These are phyloP conservation scores for Trypanosomatidae sp. DNA, from an alignment of 208 protist genomes.

Conservation along the genomic window DNA sequence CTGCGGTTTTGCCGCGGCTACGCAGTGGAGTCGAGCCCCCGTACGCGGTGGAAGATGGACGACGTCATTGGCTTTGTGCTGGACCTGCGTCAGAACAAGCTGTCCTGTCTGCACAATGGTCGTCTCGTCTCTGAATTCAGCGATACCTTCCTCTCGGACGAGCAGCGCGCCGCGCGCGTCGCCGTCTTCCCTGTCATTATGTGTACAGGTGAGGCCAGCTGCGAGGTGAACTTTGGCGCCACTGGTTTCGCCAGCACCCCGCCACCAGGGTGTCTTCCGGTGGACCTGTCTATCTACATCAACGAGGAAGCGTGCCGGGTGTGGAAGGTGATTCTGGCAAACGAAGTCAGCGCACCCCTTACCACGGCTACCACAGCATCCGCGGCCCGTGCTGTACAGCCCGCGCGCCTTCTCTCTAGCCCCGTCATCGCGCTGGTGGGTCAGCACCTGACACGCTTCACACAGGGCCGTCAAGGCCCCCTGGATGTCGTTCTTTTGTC, in stretches of 20 bases:
- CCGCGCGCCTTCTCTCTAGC: conserved; percentile 6
- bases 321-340: conserved; percentile 56
- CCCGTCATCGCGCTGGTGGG: conserved; percentile 14
- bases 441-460: conserved; percentile 15
- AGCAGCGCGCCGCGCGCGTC: conserved; percentile 18
- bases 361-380: neutral
- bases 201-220: conserved; percentile 30
- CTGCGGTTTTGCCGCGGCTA: conserved; percentile 61
- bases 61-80: conserved; percentile 86
- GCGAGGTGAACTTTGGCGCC: conserved; percentile 89
- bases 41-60: conserved; percentile 72
- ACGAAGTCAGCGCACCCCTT: conserved; percentile 27
- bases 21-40: conserved; percentile 59
- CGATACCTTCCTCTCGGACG: conserved; percentile 37
- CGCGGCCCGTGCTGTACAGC: neutral
- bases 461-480: conserved; percentile 53
- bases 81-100: conserved; percentile 61
- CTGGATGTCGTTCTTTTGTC: conserved; percentile 56
- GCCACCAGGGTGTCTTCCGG: conserved; percentile 65
- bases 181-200: conserved; percentile 65
- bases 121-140: conserved; percentile 61
- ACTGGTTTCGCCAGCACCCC: conserved; percentile 56
- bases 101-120: conserved; percentile 77
- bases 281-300: conserved; percentile 71
- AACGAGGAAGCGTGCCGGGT: conserved; percentile 42